Percentiles rank a stretch among this genome's conserved stretches.
Conservation (phyloP, 805 yeast genomes). For the Wickerhamiella spandovensis region DNA sequence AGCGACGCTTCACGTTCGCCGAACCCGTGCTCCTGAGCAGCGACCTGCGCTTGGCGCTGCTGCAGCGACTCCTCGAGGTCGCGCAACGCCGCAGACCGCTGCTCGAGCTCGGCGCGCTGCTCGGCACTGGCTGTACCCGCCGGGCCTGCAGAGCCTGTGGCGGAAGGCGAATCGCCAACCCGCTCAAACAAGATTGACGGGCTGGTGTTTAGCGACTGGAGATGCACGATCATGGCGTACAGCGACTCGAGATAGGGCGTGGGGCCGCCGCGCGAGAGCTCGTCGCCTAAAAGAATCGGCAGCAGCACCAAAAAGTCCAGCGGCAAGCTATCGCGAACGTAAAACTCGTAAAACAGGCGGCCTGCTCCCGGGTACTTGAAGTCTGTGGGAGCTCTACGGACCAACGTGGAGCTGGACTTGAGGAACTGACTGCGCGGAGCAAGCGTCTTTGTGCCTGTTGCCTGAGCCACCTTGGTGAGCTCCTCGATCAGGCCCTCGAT, state of each 20-base stretch:
- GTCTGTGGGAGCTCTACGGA: constrained; percentile 20
- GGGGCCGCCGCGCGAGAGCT: constrained; percentile 47
- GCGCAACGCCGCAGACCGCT: constrained; percentile 5
- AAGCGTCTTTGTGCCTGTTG: constrained; percentile 61
- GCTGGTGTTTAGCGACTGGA: constrained; percentile 13
- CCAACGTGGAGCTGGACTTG: constrained; percentile 7
- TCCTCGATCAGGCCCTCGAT: constrained; percentile 70
- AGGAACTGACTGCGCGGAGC: constrained; percentile 17
- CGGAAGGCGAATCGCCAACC: background rate
- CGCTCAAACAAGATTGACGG: background rate
- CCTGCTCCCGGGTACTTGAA: constrained; percentile 35
- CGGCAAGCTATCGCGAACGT: constrained; percentile 42
- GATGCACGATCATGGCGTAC: constrained; percentile 42
- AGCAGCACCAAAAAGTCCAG: constrained; percentile 69
- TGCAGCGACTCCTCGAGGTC: constrained; percentile 5
- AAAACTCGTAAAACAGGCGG: constrained; percentile 52
- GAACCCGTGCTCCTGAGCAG: constrained; percentile 1
- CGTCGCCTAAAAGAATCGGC: constrained; percentile 85
- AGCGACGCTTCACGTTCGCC: constrained; percentile 3
- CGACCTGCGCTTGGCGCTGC: constrained; percentile 4
- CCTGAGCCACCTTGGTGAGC: constrained; percentile 43
- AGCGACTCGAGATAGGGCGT: constrained; percentile 85
- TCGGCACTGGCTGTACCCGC: background rate
- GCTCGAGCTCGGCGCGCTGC: background rate
- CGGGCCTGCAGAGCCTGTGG: background rate